These are phyloP conservation scores for Fraxinus sp. DNA, from an alignment of 305 asterid genomes.

Conservation along the genomic window DNA sequence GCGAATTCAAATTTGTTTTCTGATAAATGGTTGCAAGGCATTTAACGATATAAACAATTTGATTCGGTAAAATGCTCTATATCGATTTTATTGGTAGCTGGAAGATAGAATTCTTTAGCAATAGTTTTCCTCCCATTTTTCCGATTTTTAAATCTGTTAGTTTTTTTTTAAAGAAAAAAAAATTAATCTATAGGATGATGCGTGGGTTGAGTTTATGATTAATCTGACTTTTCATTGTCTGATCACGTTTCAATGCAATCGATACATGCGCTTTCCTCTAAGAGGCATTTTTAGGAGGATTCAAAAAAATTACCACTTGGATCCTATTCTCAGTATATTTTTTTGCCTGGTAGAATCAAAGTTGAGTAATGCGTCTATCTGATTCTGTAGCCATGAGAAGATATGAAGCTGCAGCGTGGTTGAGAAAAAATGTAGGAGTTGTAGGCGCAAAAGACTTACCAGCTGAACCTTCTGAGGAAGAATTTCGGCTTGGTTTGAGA, in stretches of 20 bases:
- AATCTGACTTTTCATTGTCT: not conserved
- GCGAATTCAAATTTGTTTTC: constrained; percentile 11
- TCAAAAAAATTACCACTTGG: not conserved
- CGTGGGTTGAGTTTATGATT: not conserved
- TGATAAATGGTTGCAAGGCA: not conserved
- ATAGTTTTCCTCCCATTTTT: not conserved
- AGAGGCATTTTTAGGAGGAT: not conserved
- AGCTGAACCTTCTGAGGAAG: constrained; percentile 95
- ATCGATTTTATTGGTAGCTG: not conserved
- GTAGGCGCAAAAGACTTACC: constrained; percentile 92
- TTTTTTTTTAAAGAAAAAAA: too few species aligned
- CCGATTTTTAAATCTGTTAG: not conserved
- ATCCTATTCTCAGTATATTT: not conserved
- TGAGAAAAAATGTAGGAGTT: constrained; percentile 80
- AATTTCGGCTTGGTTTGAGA: constrained; percentile 81
- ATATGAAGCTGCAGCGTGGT: constrained; percentile 86
- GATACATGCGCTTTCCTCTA: not conserved
- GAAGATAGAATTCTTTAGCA: not conserved
- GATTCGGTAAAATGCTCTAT: not conserved
- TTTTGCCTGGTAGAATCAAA: not conserved
- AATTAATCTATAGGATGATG: not conserved
- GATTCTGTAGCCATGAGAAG: constrained; percentile 65
- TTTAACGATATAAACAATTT: constrained; percentile 1
- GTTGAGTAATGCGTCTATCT: constrained; percentile 5
- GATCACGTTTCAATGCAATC: not conserved